Conservation (phyloP, 805 yeast genomes). For the Suhomyces vadensis region DNA sequence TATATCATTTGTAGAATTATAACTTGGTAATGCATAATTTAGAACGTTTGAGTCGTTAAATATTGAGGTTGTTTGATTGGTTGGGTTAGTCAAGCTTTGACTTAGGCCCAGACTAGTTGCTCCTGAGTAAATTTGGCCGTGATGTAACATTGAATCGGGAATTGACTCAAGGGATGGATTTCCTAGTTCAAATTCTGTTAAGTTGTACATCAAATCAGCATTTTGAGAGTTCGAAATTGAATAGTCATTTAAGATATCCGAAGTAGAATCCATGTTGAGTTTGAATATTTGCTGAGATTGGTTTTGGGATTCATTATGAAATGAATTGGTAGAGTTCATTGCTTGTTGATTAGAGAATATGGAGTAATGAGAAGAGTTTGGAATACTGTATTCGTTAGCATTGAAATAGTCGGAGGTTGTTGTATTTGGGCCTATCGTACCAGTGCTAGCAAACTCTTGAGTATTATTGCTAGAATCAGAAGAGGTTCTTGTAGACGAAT, state of each 20-base stretch:
- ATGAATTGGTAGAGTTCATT: constrained; percentile 15
- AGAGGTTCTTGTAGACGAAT: constrained; percentile 3
- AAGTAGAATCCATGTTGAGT: constrained; percentile 17
- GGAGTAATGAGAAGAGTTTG: constrained; percentile 16
- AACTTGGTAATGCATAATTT: constrained; percentile 8
- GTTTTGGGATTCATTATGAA: constrained; percentile 11
- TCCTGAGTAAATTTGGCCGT: constrained; percentile 7
- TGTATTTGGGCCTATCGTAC: constrained; percentile 6
- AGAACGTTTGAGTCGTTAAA: neutral
- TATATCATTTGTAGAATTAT: constrained; percentile 12
- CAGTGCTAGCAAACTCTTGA: neutral
- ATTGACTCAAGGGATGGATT: constrained; percentile 30
- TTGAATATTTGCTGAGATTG: constrained; percentile 8
- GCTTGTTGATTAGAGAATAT: constrained; percentile 19
- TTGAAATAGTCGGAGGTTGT: constrained; percentile 9
- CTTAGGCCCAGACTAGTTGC: constrained; percentile 3
- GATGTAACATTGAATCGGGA: constrained; percentile 22
- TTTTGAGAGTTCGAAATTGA: constrained; percentile 8
- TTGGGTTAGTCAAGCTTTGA: neutral
- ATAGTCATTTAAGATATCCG: constrained; percentile 17
- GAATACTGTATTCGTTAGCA: constrained; percentile 14
- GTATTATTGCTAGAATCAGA: constrained; percentile 6
- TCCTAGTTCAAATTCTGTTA: constrained; percentile 25
- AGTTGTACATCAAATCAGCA: constrained; percentile 24
- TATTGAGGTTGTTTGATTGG: neutral